phyloP scores from a whole-genome alignment of 1,139 yeast genomes.

The Scheffersomyces lignicola region DNA sequence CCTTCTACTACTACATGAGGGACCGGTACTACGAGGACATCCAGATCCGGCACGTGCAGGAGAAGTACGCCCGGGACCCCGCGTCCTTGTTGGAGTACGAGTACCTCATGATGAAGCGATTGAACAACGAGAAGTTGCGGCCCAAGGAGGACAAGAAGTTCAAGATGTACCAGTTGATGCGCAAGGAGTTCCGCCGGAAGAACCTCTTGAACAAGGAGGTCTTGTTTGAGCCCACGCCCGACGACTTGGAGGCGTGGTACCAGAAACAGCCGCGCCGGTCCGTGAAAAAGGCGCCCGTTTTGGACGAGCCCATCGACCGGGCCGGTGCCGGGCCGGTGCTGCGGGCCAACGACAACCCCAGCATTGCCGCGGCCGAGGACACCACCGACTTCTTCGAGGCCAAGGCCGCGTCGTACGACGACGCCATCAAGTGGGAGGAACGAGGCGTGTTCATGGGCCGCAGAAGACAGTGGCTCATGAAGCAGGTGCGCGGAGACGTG shows the following conservation, averaged over 20 bases:
- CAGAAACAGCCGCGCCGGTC: conserved; percentile 36
- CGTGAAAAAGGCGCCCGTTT: conserved; percentile 26
- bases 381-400: conserved; percentile 80
- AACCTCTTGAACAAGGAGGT: conserved; percentile 44
- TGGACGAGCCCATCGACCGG: conserved; percentile 17
- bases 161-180: conserved; percentile 51
- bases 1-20: conserved; percentile 67
- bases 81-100: conserved; percentile 59
- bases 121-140: conserved; percentile 49
- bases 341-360: conserved; percentile 33
- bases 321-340: conserved; percentile 9
- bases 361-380: conserved; percentile 68
- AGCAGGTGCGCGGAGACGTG: conserved; percentile 80
- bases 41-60: conserved; percentile 50
- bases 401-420: conserved; percentile 80
- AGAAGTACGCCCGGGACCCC: conserved; percentile 41
- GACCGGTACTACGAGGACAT: conserved; percentile 66
- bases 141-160: conserved; percentile 58
- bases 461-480: conserved; percentile 82
- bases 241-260: conserved; percentile 47
- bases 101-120: conserved; percentile 56
- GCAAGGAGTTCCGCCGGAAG: conserved; percentile 51
- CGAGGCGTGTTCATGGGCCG: conserved; percentile 76
- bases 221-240: conserved; percentile 54
- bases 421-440: conserved; percentile 85